Percentiles rank a stretch among this genome's conserved stretches.
phyloP scores from a whole-genome alignment of 768 basidiomycete species.

The Phaeotremella skinneri region DNA sequence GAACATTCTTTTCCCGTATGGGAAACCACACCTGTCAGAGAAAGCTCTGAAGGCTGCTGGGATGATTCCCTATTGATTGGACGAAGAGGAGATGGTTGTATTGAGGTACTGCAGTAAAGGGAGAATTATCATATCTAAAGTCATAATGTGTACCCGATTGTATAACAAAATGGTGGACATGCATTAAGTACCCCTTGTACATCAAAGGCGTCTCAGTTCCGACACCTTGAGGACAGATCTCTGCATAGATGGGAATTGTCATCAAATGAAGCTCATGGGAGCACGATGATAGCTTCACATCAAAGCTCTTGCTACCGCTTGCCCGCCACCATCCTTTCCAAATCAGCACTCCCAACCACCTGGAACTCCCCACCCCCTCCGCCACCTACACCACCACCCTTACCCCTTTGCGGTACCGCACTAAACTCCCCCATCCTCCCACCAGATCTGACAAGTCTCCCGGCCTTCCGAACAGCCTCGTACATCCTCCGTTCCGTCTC shows the following conservation, averaged over 20 bases:
- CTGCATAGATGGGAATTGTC: too few species aligned
- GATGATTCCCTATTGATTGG: conserved; percentile 21
- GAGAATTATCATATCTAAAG: too few species aligned
- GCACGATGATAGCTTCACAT: too few species aligned
- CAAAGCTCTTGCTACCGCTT: conserved; percentile 5
- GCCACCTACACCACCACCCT: conserved; percentile 4
- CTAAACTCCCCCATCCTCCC: conserved; percentile 56
- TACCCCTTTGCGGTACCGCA: conserved; percentile 11
- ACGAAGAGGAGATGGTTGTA: too few species aligned
- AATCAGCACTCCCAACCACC: conserved; percentile 42
- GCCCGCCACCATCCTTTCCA: conserved; percentile 47
- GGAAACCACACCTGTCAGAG: conserved; percentile 22
- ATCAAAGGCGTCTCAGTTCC: too few species aligned
- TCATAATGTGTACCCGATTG: too few species aligned
- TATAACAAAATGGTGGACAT: too few species aligned
- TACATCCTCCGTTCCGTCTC: conserved; percentile 82
- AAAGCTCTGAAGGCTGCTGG: conserved; percentile 26
- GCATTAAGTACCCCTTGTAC: too few species aligned
- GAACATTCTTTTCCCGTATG: conserved; percentile 31
- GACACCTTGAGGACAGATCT: too few species aligned
- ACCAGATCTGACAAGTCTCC: conserved; percentile 72
- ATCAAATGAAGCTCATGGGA: too few species aligned
- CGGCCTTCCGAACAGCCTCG: conserved; percentile 75
- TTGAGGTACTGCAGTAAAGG: too few species aligned
- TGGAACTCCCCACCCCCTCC: conserved; percentile 49